Base-by-base conservation (phyloP, 2,329 filamentous ascomycete species). In the Fusarium heterosporum region DNA sequence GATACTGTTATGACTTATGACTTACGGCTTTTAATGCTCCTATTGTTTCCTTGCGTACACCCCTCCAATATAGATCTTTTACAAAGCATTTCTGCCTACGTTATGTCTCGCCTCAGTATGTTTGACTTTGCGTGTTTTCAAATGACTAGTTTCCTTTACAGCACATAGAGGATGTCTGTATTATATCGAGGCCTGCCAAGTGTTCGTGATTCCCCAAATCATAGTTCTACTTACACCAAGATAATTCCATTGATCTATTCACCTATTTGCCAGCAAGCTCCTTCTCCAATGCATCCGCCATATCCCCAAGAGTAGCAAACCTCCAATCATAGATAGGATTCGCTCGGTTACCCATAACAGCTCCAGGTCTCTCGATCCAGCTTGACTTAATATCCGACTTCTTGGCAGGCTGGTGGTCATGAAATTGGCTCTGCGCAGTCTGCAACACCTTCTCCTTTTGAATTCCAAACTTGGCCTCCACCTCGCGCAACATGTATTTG, bases 321-420 rank as follows among this genome's bases (percentile, higher is more conserved):
- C 82, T 83, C 84, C 86, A 90, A 45, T 83, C 81, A 46, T 72
- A 76, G 77, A 86, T 19, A 74, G 74, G 65, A 81, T 84, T 48
- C 81, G 82, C 29, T 77, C 79, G 54, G 77, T 78, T 73, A 76
- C 78, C 34, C 81, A 25, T 79, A 79, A 29, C 76, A 8, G 73
- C 72, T 2, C 74, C 74, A 2, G 79, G 78, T 22, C 87, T 78
- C 51, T 81, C 82, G 68, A 92, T 91, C 89, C 89, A 93, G 32
- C 82, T 85, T 25, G 74, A 79, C 69, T 80, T 82, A 42, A 93
- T 76, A 0, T 85, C 89, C 48, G 87, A 74, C 69, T 84, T 77
- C 74, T 83, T 85, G 4, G 87, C 88, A 0, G 90, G 88, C 30
- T 84, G 82, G 77, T 93, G 90, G 75, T 93, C 91, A 73, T 92